Evolutionary conservation across 2,329 filamentous ascomycete genomes (phyloP), one percentile per base, ranked within the genome.

Genomic region (Colletotrichum sp.): DNA sequence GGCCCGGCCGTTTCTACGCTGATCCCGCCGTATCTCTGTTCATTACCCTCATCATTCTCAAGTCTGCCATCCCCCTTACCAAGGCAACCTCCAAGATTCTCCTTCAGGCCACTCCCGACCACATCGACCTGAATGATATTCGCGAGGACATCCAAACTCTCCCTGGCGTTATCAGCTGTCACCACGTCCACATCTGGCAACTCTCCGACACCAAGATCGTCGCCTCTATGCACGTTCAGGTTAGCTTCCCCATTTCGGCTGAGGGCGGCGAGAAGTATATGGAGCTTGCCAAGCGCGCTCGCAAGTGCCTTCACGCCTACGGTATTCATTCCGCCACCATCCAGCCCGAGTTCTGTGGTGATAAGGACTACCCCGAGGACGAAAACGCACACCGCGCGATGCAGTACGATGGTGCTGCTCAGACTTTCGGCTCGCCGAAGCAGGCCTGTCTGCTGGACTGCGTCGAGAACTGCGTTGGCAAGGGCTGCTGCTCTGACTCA

Each of bases 111-210:
- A 98, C 97, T 0, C 97, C 97, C 0, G 93, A 96, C 75, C 95
- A 96, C 70, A 93, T 99, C 80, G 93, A 93, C 79, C 92, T 98
- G 72, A 94, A 96, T 78, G 95, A 99, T 76, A 96, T 99, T 84
- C 95, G 95, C 79, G 93, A 96, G 79, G 97, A 99, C 83, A 98
- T 99, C 70, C 92, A 96, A 82, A 87, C 91, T 18, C 92, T 99
- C 7, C 94, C 94, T 0, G 96, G 96, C 57, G 94, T 99, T 64
- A 89, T 97, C 77, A 95, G 94, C 83, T 98, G 96, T 82, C 97
- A 99, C 85, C 96, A 99, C 84, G 90, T 99, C 26, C 97, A 99
- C 83, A 96, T 99, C 77, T 99, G 97, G 97, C 96, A 99, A 85
- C 91, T 99, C 39, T 98, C 95, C 18, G 96, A 99, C 83, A 97